Evolutionary conservation across 2,329 filamentous ascomycete genomes (phyloP).

Genomic region (Botrytis squamosa): DNA sequence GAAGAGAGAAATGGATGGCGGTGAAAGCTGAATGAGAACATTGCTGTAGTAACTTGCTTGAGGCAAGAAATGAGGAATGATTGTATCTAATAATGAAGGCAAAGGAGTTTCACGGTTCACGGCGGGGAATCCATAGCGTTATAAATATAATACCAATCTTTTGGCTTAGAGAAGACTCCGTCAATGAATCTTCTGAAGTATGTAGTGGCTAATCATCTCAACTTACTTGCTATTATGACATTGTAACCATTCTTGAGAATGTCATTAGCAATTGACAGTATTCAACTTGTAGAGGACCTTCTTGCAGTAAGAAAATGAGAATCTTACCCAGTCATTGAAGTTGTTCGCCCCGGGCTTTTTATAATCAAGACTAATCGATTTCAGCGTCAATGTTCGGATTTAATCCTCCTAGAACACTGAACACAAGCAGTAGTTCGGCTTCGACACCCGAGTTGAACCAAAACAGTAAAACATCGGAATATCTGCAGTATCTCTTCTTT

Average conservation of each 20-base stretch:
- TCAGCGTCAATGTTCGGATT: not conserved
- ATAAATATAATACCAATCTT: not conserved
- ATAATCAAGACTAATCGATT: not conserved
- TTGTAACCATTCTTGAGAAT: not conserved
- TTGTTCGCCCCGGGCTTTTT: not conserved
- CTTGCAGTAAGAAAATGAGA: not conserved
- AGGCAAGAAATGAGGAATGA: not conserved
- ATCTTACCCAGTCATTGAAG: not conserved
- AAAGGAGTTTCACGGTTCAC: not conserved
- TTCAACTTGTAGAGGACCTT: not conserved
- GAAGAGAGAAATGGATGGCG: conserved; percentile 58
- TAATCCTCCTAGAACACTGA: not conserved
- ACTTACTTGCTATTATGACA: not conserved
- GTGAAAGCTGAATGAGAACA: not conserved
- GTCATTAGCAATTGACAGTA: not conserved
- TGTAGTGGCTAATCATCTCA: not conserved
- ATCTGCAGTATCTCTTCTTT: not conserved
- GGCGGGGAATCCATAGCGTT: not conserved
- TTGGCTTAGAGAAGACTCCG: not conserved
- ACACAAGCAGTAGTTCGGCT: not conserved
- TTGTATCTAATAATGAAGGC: not conserved
- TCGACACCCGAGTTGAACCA: not conserved
- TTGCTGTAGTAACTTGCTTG: not conserved
- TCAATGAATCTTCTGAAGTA: not conserved
- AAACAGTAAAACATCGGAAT: not conserved